Percentiles rank a stretch among this genome's conserved stretches.
Conservation (phyloP, 305 asterid genomes). For the Withania somnifera region DNA sequence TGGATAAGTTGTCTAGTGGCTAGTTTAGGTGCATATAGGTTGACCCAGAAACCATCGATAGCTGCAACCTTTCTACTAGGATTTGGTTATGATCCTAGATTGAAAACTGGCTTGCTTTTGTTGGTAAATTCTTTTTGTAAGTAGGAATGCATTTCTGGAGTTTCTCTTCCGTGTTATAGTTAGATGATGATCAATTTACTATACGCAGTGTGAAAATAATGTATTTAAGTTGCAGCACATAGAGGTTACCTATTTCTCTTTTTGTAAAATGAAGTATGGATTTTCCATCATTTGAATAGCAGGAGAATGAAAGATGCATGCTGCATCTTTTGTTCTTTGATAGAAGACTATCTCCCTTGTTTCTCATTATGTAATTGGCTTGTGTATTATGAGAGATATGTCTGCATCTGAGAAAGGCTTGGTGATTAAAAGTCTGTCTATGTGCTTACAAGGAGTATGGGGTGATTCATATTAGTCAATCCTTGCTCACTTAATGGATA, state of each 20-base stretch:
- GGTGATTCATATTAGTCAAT: neutral
- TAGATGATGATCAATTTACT: neutral
- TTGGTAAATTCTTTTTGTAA: neutral
- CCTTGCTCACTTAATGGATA: neutral
- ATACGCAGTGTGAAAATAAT: neutral
- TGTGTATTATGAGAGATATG: neutral
- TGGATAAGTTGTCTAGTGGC: neutral
- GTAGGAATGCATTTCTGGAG: conserved; percentile 1
- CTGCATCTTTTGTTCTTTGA: neutral
- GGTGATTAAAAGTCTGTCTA: neutral
- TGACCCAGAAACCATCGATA: neutral
- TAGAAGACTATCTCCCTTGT: neutral
- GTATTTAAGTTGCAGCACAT: neutral
- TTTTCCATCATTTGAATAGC: neutral
- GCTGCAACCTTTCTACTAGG: neutral
- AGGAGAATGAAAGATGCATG: neutral
- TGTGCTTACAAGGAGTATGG: neutral
- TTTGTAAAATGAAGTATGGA: neutral
- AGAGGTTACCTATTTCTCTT: neutral
- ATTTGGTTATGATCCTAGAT: neutral
- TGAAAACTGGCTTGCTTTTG: neutral
- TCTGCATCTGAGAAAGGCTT: neutral
- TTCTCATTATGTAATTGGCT: neutral
- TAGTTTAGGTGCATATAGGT: neutral
- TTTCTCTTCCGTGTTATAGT: neutral